These are phyloP conservation scores for Debaryomycetaceae sp. DNA, from an alignment of 1,139 yeast species.

Conservation along the genomic window DNA sequence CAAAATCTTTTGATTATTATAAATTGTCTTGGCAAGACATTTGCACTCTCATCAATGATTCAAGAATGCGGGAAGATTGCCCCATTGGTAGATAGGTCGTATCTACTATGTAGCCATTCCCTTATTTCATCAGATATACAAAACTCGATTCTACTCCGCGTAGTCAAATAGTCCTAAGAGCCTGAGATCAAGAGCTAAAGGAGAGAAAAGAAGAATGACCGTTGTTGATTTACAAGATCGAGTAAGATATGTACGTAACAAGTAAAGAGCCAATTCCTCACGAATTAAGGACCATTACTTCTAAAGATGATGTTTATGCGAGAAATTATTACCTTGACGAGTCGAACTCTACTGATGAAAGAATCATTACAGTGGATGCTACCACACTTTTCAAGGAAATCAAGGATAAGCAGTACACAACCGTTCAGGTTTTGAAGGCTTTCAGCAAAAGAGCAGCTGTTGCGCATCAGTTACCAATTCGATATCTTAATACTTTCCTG, in stretches of 20 bases:
- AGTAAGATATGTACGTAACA: conserved; percentile 2
- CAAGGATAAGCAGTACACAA: conserved; percentile 1
- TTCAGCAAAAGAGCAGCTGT: conserved; percentile 23
- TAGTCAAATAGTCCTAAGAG: not conserved
- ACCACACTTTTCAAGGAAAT: not conserved
- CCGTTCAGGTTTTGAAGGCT: conserved; percentile 29
- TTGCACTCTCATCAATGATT: too few relatives aligned
- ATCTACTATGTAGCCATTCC: not conserved
- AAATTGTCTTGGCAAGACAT: too few relatives aligned
- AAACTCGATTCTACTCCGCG: not conserved
- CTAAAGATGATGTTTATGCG: not conserved
- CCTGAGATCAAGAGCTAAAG: not conserved
- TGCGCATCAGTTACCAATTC: conserved; percentile 21
- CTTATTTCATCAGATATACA: not conserved
- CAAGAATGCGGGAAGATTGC: not conserved
- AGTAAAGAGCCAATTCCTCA: conserved; percentile 3
- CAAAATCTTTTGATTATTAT: too few relatives aligned
- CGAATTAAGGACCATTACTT: conserved; percentile 2
- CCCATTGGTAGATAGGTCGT: not conserved
- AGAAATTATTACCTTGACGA: not conserved
- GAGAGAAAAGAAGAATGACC: not conserved
- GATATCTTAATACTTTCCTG: conserved; percentile 18
- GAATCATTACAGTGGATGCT: conserved; percentile 1
- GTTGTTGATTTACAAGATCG: conserved; percentile 2
- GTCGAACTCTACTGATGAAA: not conserved